phyloP scores from a whole-genome alignment of 805 yeast genomes.

The Blastobotrys parvus region DNA sequence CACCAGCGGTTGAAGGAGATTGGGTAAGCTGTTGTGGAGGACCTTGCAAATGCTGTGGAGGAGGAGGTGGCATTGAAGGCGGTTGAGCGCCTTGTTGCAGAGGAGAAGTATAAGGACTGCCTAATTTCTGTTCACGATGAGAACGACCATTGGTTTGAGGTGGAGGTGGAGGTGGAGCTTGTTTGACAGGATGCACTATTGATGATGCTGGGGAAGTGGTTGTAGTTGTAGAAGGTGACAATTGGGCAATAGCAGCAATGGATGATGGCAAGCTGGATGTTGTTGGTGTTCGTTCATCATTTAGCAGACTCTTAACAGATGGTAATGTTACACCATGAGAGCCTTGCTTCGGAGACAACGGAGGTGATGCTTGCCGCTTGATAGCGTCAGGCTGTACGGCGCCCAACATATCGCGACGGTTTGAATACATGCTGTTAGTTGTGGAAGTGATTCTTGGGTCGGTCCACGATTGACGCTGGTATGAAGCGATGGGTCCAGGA shows the following conservation, averaged over 20 bases:
- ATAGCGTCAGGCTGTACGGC: not conserved
- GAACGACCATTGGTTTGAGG: too few species aligned
- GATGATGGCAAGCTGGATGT: not conserved
- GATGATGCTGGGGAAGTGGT: not conserved
- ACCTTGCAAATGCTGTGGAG: not conserved
- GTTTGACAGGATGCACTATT: too few species aligned
- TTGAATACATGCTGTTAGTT: too few species aligned
- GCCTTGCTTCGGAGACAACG: not conserved
- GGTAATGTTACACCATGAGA: not conserved
- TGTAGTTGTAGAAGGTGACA: not conserved
- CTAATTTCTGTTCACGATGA: too few species aligned
- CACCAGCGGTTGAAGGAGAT: not conserved
- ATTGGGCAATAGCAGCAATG: not conserved
- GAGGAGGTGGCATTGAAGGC: not conserved
- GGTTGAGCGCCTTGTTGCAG: too few species aligned
- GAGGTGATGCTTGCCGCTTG: not conserved
- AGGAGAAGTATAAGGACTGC: not conserved
- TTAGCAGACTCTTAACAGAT: not conserved
- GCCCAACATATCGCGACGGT: too few species aligned
- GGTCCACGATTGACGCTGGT: too few species aligned
- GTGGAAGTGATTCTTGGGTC: too few species aligned
- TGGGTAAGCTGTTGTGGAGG: not conserved
- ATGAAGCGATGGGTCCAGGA: too few species aligned
- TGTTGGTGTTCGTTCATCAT: not conserved
- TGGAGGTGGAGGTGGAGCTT: too few species aligned